Percentiles rank a stretch among this genome's conserved stretches.
Conservation (phyloP, 352 stramenopile genomes). For the Phytophthora cactorum region DNA sequence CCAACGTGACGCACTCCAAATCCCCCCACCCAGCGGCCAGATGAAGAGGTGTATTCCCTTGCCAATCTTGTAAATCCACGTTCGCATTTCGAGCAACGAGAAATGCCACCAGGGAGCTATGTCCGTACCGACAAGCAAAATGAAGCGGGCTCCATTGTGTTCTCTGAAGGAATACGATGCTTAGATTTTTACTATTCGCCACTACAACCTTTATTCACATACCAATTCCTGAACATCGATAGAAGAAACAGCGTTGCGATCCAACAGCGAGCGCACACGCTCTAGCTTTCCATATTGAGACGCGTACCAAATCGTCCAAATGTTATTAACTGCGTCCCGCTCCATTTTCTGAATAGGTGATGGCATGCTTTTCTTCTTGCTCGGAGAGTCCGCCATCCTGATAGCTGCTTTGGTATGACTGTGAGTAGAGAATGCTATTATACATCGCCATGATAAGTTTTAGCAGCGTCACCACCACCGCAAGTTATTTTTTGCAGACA, state of each 20-base stretch:
- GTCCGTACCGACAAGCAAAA: conserved; percentile 62
- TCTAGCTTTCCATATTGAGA: conserved; percentile 60
- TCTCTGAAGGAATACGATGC: conserved; percentile 27
- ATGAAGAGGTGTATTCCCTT: conserved; percentile 73
- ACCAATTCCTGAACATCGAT: conserved; percentile 69
- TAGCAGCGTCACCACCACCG: background rate
- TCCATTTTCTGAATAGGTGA: conserved; percentile 37
- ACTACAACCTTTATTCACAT: conserved; percentile 4
- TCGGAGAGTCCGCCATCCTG: conserved; percentile 14
- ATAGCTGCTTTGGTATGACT: background rate
- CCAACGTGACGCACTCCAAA: conserved; percentile 53
- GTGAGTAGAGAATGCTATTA: too few relatives aligned
- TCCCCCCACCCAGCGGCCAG: conserved; percentile 75
- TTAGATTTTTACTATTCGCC: background rate
- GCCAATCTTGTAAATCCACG: conserved; percentile 54
- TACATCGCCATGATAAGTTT: too few relatives aligned
- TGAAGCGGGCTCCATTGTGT: conserved; percentile 71
- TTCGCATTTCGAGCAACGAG: conserved; percentile 56
- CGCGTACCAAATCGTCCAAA: conserved; percentile 84
- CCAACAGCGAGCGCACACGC: conserved; percentile 59
- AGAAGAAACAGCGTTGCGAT: conserved; percentile 37
- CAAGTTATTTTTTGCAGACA: conserved; percentile 35
- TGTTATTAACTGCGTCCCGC: conserved; percentile 25
- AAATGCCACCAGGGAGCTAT: conserved; percentile 52
- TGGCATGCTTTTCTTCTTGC: conserved; percentile 27